Conservation (phyloP, 2,329 filamentous ascomycete species). For the Sporothrix euskadiensis region DNA sequence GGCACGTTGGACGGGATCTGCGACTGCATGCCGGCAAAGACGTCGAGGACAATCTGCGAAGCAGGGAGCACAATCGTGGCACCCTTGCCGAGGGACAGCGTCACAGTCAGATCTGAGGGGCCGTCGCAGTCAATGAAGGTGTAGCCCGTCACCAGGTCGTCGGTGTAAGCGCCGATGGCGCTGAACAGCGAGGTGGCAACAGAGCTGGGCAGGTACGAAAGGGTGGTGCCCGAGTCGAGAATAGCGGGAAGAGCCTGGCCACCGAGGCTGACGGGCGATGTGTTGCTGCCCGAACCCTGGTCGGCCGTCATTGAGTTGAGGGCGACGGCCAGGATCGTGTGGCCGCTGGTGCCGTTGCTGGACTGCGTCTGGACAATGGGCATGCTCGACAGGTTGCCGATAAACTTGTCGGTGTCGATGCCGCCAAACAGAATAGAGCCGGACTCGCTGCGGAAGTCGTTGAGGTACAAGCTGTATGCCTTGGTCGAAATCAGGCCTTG, state of each 20-base stretch:
- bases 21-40: constrained; percentile 35
- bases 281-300: constrained; percentile 34
- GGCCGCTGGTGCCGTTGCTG: constrained; percentile 42
- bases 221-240: constrained; percentile 68
- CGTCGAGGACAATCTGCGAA: constrained; percentile 46
- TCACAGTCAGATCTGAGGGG: constrained; percentile 40
- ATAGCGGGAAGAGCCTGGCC: constrained; percentile 48
- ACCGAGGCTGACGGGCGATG: constrained; percentile 25
- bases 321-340: constrained; percentile 45
- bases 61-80: constrained; percentile 38
- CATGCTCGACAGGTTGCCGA: constrained; percentile 56
- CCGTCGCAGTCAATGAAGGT: constrained; percentile 45
- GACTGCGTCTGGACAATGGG: constrained; percentile 52
- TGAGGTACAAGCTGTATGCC: constrained; percentile 69
- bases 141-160: constrained; percentile 41
- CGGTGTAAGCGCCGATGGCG: constrained; percentile 44
- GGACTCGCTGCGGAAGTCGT: constrained; percentile 54
- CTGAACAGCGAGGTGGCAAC: constrained; percentile 46
- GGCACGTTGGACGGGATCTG: constrained; percentile 39
- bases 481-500: constrained; percentile 62
- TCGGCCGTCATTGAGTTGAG: constrained; percentile 41
- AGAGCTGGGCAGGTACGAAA: constrained; percentile 61
- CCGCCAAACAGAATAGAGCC: constrained; percentile 70
- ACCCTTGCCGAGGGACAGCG: constrained; percentile 37
- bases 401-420: constrained; percentile 67